Base-by-base conservation (phyloP, 179 eudicot genomes). In the Heliamphora pulchella region DNA sequence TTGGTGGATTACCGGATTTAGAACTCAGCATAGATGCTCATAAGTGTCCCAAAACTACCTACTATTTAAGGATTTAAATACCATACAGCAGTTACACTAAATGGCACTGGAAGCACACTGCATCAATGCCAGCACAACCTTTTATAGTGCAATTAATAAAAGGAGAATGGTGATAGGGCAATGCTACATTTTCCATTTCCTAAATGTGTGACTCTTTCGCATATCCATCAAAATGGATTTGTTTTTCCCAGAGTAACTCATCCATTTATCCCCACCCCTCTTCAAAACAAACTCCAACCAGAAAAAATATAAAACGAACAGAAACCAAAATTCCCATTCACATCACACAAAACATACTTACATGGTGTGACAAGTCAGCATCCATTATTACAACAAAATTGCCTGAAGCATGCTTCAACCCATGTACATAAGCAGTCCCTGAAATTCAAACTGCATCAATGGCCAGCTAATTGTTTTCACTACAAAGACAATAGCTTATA, bases 391-490 rank as follows among this genome's bases (percentile, higher is more conserved):
- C 98, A 80, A 93, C 93, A 83, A 93, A 95, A 79, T 94, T 90
- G 48, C 98, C 98, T 62, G 97, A 88, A n/a, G 96, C 98, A 87
- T 95, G 96, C 90, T 94, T 95, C 86, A 95, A 79, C 65, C 98
- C 98, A 89, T 95, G 98, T 54, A 93, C 86, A 80, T 95, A 95
- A 39, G 98, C 98, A 76, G 98, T 95, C 75, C 98, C 98, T 95
- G 92, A 63, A 79, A 76, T 78, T 20, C 74, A 75, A 83, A 3
- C 59, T 65, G 13, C 48, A 46, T 85, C 69, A 82, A 78, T 57
- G 66, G 78, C 55, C 39, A 57, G 4, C 18, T 66, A 47, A 74
- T 59, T 20, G 51, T 50, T 59, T 65, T 73, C 51, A 39, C 9
- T 76, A 58, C 41, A 82, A n/a, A 65, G 2, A 41, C 2, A 43